phyloP scores from a whole-genome alignment of 139 green algal species.

The Chlorella sp. region DNA sequence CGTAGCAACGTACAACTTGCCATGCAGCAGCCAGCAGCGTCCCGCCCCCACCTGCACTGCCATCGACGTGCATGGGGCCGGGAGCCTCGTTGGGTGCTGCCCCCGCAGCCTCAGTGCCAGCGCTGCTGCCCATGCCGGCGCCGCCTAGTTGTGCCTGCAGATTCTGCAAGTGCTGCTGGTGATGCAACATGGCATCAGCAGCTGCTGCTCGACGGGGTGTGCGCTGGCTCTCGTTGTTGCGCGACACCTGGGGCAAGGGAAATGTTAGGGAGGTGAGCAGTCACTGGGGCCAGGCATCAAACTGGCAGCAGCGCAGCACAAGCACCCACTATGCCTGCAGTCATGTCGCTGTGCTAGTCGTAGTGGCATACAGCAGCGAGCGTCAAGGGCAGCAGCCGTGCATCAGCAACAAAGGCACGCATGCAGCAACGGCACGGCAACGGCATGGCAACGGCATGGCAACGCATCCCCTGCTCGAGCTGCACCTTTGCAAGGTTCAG shows the following conservation, averaged over 20 bases:
- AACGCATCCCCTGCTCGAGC: neutral
- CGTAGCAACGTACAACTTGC: too few species aligned
- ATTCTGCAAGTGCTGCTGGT: neutral
- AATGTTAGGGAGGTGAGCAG: neutral
- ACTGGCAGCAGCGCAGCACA: neutral
- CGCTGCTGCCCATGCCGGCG: neutral
- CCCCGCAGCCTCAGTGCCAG: neutral
- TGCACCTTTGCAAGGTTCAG: conserved; percentile 18
- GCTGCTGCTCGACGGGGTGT: conserved; percentile 3
- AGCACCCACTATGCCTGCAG: too few species aligned
- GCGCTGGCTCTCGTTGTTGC: conserved; percentile 13
- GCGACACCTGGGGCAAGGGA: neutral
- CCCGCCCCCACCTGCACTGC: neutral
- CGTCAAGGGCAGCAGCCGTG: too few species aligned
- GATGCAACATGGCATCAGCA: neutral
- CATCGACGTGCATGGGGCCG: neutral
- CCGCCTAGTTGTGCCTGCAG: neutral
- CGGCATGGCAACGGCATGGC: too few species aligned
- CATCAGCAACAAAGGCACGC: too few species aligned
- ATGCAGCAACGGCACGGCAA: too few species aligned
- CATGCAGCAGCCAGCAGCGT: too few species aligned
- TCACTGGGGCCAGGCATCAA: neutral
- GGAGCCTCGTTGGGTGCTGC: too few species aligned
- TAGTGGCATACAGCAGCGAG: too few species aligned
- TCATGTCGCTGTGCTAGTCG: too few species aligned